Evolutionary conservation across 257 asterid species (phyloP).

Genomic region (Nyctanthes arbortristis): DNA sequence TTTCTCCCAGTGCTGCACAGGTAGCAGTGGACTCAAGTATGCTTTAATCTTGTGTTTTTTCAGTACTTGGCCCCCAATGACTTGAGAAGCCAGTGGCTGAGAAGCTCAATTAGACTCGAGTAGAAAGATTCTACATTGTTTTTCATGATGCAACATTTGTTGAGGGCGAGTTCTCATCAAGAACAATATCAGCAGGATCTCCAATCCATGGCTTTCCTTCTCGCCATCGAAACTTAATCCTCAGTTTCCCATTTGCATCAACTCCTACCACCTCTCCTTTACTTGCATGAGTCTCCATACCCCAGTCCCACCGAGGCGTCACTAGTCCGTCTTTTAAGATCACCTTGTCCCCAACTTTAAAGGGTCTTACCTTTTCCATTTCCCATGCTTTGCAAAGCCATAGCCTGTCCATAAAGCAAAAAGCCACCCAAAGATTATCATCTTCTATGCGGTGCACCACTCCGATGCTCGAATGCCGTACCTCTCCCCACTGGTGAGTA

Average conservation of each 20-base stretch:
- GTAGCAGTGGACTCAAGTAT: neutral
- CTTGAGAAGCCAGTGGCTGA: conserved; percentile 15
- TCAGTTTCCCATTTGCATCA: conserved; percentile 88
- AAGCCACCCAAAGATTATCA: conserved; percentile 82
- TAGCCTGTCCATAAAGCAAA: conserved; percentile 81
- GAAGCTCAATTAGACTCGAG: neutral
- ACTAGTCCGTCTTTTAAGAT: conserved; percentile 77
- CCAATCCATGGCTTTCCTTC: conserved; percentile 96
- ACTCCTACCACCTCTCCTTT: conserved; percentile 92
- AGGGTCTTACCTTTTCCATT: conserved; percentile 70
- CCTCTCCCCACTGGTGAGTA: conserved; percentile 93
- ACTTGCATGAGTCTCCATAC: conserved; percentile 97
- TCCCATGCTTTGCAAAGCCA: conserved; percentile 90
- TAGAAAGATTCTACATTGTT: neutral
- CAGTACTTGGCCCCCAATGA: conserved; percentile 8
- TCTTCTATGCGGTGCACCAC: conserved; percentile 94
- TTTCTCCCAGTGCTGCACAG: neutral
- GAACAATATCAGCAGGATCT: conserved; percentile 91
- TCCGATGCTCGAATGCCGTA: conserved; percentile 63
- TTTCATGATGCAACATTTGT: neutral
- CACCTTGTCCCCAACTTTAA: conserved; percentile 77
- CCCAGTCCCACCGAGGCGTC: conserved; percentile 98
- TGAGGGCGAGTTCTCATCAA: conserved; percentile 46
- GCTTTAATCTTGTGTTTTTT: neutral
- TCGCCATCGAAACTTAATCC: conserved; percentile 94